Base-by-base conservation (phyloP, 177 flowering plant species). In the Vitis hybrid region DNA sequence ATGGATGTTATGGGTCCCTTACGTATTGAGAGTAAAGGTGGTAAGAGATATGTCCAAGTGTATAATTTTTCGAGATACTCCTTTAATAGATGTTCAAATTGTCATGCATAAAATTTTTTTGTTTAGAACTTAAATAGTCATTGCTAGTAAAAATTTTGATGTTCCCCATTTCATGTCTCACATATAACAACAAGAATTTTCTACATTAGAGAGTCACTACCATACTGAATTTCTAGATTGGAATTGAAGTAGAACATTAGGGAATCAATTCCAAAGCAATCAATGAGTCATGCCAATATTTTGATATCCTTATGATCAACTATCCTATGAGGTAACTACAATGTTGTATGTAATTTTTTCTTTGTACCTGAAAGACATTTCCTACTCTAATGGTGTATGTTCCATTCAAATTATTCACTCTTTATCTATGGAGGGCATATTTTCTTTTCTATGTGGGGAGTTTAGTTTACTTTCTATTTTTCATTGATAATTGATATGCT, bases 171-270 rank as follows among this genome's bases (percentile, higher is more conserved):
- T 13, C 31, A 29, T 13, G 31, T 55, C 7, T 61, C 13, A 61
- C 5, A 20, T 58, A 48, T 71, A 68, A 69, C 52, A 48, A 26
- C 45, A 12, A 11, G 3, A 39, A 51, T 63, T 73, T 58, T 74
- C n/a, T 82, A 67, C 50, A 64, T 67, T 89, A 90, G 98, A 96
- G 97, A 68, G 75, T 94, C 74, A 86, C 91, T 68, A 94, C 97
- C 67, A 81, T 94, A 57, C 71, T 94, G 68, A 94, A 94, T 80
- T 90, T 94, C 73, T 97, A 94, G 69, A 84, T 92, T 74, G 84
- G 73, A 68, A 81, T 62, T 78, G 98, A 94, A 81, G 87, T 94
- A 39, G 82, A 87, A 77, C 90, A 90, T 71, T 94, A 97, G 97
- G 97, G 97, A 75, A 85, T 94, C 68, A 70, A 88, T 82, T 74